Conservation (phyloP, 371 early-diverging fungal genomes). For the Rhizomucor miehei region DNA sequence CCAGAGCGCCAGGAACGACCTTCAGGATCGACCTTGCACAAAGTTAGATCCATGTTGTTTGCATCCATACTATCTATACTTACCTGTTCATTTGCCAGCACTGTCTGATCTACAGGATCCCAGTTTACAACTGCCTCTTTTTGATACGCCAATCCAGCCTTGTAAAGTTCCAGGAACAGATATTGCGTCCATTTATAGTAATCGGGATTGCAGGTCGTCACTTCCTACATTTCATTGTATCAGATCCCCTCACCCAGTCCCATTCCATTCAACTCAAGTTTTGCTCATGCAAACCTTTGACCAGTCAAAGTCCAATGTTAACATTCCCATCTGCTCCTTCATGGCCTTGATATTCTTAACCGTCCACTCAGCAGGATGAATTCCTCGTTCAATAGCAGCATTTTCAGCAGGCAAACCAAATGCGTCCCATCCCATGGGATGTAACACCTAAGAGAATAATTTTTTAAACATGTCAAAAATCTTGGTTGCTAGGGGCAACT, state of each 20-base stretch:
- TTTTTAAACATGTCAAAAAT: background rate
- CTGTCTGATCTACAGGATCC: constrained; percentile 96
- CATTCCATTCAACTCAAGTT: background rate
- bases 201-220: constrained; percentile 80
- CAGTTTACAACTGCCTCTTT: constrained; percentile 92
- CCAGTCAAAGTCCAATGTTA: constrained; percentile 90
- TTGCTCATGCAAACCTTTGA: constrained; percentile 51
- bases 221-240: constrained; percentile 51
- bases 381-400: constrained; percentile 88
- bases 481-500: too few species aligned
- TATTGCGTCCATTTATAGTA: constrained; percentile 94
- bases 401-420: constrained; percentile 99
- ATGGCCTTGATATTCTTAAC: constrained; percentile 73
- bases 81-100: constrained; percentile 94
- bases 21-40: constrained; percentile 72
- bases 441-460: constrained; percentile 54
- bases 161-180: constrained; percentile 76
- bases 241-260: background rate
- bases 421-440: constrained; percentile 99
- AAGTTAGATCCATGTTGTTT: background rate
- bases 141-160: constrained; percentile 81
- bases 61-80: background rate
- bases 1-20: constrained; percentile 93
- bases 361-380: constrained; percentile 87
- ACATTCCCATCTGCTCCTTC: constrained; percentile 76